These are phyloP conservation scores for Aspergillus sp. DNA, from an alignment of 2,329 filamentous ascomycete species.

Conservation along the genomic window DNA sequence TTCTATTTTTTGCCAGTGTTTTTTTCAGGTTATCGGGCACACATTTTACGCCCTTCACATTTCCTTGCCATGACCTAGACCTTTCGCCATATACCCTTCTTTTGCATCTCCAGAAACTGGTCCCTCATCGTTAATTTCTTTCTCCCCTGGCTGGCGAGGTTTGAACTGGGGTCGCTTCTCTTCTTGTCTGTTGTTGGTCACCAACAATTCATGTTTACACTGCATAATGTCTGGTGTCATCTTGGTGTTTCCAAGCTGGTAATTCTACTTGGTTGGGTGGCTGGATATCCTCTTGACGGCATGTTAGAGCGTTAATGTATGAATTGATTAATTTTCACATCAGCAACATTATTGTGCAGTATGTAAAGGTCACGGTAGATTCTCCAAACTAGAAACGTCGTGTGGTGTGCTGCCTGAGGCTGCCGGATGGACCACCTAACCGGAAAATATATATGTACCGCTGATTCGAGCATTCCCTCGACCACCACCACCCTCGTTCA, in stretches of 20 bases:
- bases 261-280: not conserved
- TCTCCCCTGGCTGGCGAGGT: not conserved
- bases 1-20: not conserved
- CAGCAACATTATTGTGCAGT: not conserved
- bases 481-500: no score
- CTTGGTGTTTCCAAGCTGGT: not conserved
- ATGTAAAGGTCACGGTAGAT: not conserved
- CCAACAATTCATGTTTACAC: not conserved
- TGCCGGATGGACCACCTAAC: not conserved
- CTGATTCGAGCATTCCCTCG: no score
- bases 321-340: not conserved
- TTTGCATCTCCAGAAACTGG: not conserved
- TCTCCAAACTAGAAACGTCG: not conserved
- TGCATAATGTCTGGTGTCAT: not conserved
- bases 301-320: not conserved
- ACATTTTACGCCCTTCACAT: not conserved
- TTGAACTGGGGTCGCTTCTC: not conserved
- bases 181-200: not conserved
- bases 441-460: no score
- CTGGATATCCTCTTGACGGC: not conserved
- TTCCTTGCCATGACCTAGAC: not conserved
- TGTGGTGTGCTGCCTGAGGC: not conserved
- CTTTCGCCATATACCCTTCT: slow-evolving; percentile 1
- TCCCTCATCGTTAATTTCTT: not conserved
- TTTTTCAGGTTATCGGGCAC: not conserved